These are phyloP conservation scores for Amanita inopinata DNA, from an alignment of 768 basidiomycete genomes.

Conservation along the genomic window DNA sequence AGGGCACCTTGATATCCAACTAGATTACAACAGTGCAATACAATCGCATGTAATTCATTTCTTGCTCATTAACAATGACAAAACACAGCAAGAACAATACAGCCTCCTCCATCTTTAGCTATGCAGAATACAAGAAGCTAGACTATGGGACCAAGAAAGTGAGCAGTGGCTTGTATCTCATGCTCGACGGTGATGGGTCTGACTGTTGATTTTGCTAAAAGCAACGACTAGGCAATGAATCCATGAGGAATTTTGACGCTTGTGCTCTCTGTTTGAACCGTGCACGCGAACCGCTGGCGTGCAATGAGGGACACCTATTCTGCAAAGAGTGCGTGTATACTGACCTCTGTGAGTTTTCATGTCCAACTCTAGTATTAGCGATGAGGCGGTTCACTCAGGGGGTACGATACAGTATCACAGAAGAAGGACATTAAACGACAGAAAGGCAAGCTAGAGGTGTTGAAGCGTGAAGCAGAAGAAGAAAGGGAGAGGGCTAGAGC, in stretches of 20 bases:
- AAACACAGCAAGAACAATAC: slow-evolving; percentile 90
- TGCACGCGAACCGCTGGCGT: slow-evolving; percentile 78
- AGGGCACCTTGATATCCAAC: too few species aligned
- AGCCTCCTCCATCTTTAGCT: slow-evolving; percentile 82
- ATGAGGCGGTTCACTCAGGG: too few species aligned
- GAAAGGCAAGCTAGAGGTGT: slow-evolving; percentile 63
- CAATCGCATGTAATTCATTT: not conserved
- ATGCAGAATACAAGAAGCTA: slow-evolving; percentile 80
- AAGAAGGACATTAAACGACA: slow-evolving; percentile 92
- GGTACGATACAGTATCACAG: slow-evolving; percentile 69
- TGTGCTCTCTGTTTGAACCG: slow-evolving; percentile 82
- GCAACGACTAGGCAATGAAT: slow-evolving; percentile 85
- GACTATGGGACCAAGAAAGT: slow-evolving; percentile 79
- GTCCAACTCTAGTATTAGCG: too few species aligned
- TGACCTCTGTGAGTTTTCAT: slow-evolving; percentile 65
- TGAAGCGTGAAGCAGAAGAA: slow-evolving; percentile 73
- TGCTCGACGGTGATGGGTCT: not conserved
- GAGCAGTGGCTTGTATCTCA: slow-evolving; percentile 12
- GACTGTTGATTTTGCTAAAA: slow-evolving; percentile 15
- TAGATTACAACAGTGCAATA: not conserved
- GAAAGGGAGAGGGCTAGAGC: slow-evolving; percentile 60
- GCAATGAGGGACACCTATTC: slow-evolving; percentile 82
- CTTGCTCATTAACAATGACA: slow-evolving; percentile 42
- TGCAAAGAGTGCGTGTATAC: slow-evolving; percentile 93
- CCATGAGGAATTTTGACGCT: slow-evolving; percentile 85